Conservation (phyloP, 2,329 filamentous ascomycete genomes). For the Waltergamsia citrina region DNA sequence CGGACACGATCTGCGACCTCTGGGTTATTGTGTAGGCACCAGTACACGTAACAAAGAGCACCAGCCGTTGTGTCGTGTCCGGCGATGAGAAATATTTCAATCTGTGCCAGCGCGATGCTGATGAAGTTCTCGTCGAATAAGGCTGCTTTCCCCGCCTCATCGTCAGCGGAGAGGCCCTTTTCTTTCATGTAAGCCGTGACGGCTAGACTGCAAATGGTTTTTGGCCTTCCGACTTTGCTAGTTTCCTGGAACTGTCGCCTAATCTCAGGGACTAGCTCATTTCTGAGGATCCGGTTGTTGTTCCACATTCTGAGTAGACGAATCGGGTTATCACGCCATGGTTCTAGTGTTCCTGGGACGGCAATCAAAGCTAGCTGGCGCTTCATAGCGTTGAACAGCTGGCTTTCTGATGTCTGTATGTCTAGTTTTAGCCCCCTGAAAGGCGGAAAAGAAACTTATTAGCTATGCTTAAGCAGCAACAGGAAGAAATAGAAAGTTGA, state of each 20-base stretch:
- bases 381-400: background rate
- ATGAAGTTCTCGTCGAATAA: background rate
- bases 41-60: constrained; percentile 20
- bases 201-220: constrained; percentile 2
- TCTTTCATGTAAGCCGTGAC: constrained; percentile 1
- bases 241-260: background rate
- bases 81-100: constrained; percentile 27
- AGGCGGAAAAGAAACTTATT: no score
- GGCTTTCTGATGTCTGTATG: background rate
- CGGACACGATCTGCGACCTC: constrained; percentile 20
- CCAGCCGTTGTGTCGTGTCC: constrained; percentile 34
- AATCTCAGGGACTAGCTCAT: background rate
- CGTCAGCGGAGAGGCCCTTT: background rate
- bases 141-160: background rate
- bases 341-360: background rate
- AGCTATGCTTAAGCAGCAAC: no score
- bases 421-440: background rate
- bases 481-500: no score
- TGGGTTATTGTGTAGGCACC: constrained; percentile 18
- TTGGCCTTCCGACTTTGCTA: background rate
- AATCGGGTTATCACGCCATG: background rate
- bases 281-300: background rate
- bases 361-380: background rate
- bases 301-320: background rate
- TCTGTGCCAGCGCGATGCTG: constrained; percentile 10